Percentiles rank a stretch among this genome's conserved stretches.
These are phyloP conservation scores for Pelargonium nanum DNA, from an alignment of 345 rosid species.

Conservation along the genomic window DNA sequence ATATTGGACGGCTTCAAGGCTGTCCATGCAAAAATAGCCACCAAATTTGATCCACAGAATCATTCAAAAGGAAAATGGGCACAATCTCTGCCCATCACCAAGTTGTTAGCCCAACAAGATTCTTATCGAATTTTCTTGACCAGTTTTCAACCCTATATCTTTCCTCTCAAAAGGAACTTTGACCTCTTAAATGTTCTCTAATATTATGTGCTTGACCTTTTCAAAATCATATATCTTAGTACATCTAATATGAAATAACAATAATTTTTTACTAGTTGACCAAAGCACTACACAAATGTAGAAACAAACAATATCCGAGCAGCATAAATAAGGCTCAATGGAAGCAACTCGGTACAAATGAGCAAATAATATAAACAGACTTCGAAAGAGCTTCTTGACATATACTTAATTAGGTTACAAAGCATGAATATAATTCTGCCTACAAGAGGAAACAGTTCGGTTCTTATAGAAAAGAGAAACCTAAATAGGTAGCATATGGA, in stretches of 20 bases:
- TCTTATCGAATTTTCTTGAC: not conserved
- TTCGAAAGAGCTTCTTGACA: not conserved
- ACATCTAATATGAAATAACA: no score
- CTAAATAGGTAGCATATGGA: no score
- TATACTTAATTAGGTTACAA: not conserved
- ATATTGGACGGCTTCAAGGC: slow-evolving; percentile 15
- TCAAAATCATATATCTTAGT: no score
- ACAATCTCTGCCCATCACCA: slow-evolving; percentile 1
- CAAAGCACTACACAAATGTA: not conserved
- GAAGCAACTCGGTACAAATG: no score
- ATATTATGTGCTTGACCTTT: no score
- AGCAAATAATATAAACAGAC: no score
- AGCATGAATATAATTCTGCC: not conserved
- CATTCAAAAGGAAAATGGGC: not conserved
- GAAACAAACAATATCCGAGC: no score
- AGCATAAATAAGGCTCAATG: no score
- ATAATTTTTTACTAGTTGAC: not conserved
- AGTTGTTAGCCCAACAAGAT: no score
- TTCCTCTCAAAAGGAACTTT: not conserved
- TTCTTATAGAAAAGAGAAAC: not conserved
- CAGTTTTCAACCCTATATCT: not conserved
- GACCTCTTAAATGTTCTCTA: not conserved
- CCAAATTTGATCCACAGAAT: slow-evolving; percentile 4
- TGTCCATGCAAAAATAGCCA: slow-evolving; percentile 7
- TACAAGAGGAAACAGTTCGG: no score